Evolutionary conservation across 495 filamentous ascomycete genomes (phyloP).

Genomic region (Aspergillus sparsus): DNA sequence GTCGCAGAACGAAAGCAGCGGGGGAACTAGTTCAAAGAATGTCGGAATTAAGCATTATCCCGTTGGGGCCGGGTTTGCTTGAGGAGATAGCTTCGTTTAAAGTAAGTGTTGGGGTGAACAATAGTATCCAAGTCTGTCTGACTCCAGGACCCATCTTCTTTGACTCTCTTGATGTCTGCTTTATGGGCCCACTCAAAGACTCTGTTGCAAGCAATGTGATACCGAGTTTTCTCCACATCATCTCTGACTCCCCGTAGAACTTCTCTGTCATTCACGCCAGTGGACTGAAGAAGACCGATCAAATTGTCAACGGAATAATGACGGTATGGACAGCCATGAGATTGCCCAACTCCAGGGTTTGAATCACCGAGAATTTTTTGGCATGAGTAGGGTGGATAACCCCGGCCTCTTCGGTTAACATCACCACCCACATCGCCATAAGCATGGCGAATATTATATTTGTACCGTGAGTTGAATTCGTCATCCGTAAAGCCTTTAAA

Average conservation of each 20-base stretch:
- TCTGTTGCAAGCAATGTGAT: conserved; percentile 93
- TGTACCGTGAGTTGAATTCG: conserved; percentile 90
- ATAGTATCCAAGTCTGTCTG: conserved; percentile 89
- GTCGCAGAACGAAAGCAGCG: neutral
- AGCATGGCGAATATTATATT: conserved; percentile 90
- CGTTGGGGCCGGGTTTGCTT: conserved; percentile 58
- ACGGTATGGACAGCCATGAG: conserved; percentile 93
- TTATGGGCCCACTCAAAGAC: conserved; percentile 91
- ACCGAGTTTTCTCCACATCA: conserved; percentile 85
- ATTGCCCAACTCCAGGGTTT: conserved; percentile 78
- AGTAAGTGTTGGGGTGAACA: conserved; percentile 96
- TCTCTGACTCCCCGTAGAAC: conserved; percentile 79
- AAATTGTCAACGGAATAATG: conserved; percentile 90
- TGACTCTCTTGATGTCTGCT: conserved; percentile 83
- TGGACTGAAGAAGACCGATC: conserved; percentile 65
- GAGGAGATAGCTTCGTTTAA: conserved; percentile 86
- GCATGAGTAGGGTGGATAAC: conserved; percentile 88
- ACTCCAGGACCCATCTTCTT: conserved; percentile 76
- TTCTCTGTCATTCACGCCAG: conserved; percentile 75
- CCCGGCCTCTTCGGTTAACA: conserved; percentile 75
- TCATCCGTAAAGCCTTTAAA: conserved; percentile 89
- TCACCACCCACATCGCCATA: conserved; percentile 98
- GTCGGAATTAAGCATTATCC: conserved; percentile 26
- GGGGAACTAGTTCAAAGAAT: conserved; percentile 3
- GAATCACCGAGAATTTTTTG: conserved; percentile 91